These are phyloP conservation scores for Ambrosia trifida DNA, from an alignment of 129 eudicot genomes.

Conservation along the genomic window DNA sequence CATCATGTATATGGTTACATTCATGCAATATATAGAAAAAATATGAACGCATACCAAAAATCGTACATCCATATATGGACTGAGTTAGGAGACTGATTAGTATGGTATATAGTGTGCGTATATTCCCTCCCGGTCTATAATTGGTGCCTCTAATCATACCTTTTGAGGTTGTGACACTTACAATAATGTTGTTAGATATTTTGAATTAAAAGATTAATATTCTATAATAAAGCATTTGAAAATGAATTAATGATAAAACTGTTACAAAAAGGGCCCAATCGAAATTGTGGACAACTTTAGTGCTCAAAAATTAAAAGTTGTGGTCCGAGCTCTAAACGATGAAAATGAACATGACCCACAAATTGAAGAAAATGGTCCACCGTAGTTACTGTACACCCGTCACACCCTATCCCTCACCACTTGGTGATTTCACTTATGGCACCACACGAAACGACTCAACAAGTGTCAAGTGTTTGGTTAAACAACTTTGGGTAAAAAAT, in stretches of 20 bases:
- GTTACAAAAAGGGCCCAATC: neutral
- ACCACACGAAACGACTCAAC: too few species aligned
- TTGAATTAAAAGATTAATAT: neutral
- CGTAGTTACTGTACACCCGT: neutral
- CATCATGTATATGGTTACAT: too few species aligned
- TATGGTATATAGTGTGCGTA: too few species aligned
- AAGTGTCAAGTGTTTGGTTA: too few species aligned
- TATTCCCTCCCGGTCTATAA: neutral
- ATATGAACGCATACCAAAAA: too few species aligned
- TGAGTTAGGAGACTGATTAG: too few species aligned
- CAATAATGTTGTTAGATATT: constrained; percentile 3
- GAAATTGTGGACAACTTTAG: neutral
- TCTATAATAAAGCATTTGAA: neutral
- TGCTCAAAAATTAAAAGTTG: neutral
- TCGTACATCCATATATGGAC: too few species aligned
- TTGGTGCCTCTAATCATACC: neutral
- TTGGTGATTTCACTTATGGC: too few species aligned
- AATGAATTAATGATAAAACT: neutral
- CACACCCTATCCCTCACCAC: neutral
- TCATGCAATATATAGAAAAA: too few species aligned
- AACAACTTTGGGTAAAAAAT: too few species aligned
- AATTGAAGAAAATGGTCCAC: too few species aligned
- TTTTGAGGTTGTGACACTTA: neutral
- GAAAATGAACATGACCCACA: too few species aligned
- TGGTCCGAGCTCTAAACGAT: constrained; percentile 2